Conservation (phyloP, 257 asterid species). For the Solanum megistacrolobum region DNA sequence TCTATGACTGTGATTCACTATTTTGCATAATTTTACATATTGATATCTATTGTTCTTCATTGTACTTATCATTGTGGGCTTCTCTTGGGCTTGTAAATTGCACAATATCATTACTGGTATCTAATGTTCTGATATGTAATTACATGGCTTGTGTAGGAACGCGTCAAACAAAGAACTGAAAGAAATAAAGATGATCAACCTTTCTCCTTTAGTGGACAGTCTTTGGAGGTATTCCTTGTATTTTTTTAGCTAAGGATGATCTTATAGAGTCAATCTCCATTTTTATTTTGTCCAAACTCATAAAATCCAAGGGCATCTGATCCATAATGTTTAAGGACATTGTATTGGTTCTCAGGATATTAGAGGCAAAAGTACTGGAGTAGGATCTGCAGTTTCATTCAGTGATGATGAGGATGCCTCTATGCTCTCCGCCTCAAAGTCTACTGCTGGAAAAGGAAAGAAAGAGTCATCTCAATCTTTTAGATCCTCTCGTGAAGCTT, state of each 20-base stretch:
- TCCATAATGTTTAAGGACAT: neutral
- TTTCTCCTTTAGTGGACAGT: constrained; percentile 43
- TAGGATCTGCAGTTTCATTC: constrained; percentile 52
- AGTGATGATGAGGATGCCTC: constrained; percentile 80
- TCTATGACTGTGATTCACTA: neutral
- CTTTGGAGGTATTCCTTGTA: constrained; percentile 42
- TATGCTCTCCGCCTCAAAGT: constrained; percentile 39
- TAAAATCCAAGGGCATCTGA: constrained; percentile 1
- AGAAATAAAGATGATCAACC: constrained; percentile 45
- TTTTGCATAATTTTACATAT: neutral
- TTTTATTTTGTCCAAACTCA: neutral
- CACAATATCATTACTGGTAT: neutral
- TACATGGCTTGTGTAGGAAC: constrained; percentile 47
- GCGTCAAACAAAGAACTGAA: constrained; percentile 64
- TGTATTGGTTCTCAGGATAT: constrained; percentile 25
- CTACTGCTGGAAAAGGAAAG: constrained; percentile 41
- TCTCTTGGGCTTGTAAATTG: neutral
- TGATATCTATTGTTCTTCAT: neutral
- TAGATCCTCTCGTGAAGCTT: constrained; percentile 44
- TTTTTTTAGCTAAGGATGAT: constrained; percentile 1
- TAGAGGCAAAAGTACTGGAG: constrained; percentile 32
- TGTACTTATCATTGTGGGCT: neutral
- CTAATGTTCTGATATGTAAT: neutral
- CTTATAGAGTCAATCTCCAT: neutral
- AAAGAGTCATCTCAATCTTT: constrained; percentile 53